Percentiles rank a stretch among this genome's conserved stretches.
Conservation (phyloP, 2,329 filamentous ascomycete species). For the Fusarium torulosum region DNA sequence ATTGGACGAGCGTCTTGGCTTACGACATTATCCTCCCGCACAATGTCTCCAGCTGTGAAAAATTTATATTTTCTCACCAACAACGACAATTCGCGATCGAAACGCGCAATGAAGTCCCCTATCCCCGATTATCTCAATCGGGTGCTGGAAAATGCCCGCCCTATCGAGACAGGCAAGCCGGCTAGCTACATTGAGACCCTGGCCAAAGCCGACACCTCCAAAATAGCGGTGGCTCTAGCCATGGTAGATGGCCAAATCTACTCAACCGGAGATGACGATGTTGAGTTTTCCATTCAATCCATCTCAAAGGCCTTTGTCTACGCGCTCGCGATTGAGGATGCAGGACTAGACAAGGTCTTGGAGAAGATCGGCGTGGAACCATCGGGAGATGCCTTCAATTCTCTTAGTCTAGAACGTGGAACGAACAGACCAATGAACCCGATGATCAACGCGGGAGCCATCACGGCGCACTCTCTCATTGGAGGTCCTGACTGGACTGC, state of each 20-base stretch:
- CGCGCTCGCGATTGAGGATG: conserved; percentile 56
- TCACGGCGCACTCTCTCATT: conserved; percentile 52
- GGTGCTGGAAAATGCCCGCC: conserved; percentile 51
- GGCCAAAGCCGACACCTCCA: conserved; percentile 55
- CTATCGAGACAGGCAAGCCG: conserved; percentile 49
- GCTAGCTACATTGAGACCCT: conserved; percentile 56
- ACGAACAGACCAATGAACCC: conserved; percentile 53
- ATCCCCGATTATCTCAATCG: conserved; percentile 52
- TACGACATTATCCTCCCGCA: neutral
- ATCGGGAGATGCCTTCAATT: conserved; percentile 56
- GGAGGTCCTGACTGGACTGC: conserved; percentile 49
- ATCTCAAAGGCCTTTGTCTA: conserved; percentile 59
- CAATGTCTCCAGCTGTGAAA: neutral
- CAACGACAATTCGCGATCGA: neutral
- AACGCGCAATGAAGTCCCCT: conserved; percentile 51
- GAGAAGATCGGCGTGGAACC: conserved; percentile 58
- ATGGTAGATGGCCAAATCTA: conserved; percentile 57
- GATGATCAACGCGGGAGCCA: conserved; percentile 55
- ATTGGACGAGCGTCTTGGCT: neutral
- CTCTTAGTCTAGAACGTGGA: conserved; percentile 49
- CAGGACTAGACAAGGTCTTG: conserved; percentile 52
- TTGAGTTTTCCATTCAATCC: conserved; percentile 58
- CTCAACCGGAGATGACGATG: conserved; percentile 54
- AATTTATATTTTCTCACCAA: neutral
- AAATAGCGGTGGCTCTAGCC: conserved; percentile 54